Evolutionary conservation across 164 flowering plant species (phyloP), one percentile per base, ranked within the genome.

Genomic region (Magnolia sinica): DNA sequence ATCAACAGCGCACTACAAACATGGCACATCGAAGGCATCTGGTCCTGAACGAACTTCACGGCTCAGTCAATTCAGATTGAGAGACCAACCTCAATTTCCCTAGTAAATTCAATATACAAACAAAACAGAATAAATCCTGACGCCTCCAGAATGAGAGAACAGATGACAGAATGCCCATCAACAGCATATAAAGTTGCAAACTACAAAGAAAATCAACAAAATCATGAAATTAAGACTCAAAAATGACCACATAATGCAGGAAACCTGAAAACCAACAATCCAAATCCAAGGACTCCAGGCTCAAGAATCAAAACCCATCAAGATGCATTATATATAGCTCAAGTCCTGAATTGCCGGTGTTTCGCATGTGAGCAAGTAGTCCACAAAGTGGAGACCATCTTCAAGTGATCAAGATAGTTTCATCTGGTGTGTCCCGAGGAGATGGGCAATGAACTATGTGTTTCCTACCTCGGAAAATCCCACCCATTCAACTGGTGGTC

Each of bases 1-100:
- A 64, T 23, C 73, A 78, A 68, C 13, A 76, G 84, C 20, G 69
- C 76, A 71, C 85, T 85, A 75, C 86, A 85, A 52, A 69, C 29
- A 64, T 84, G 83, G 50, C 88, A 86, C 86, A 80, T 87, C 58
- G 79, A 81, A 82, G 77, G 72, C 87, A 86, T 86, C 77, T 67
- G 76, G 76, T 24, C 52, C 76, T 31, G 31, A 73, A 29, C 63
- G 65, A 27, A 18, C 75, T 22, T 6, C 66, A 27, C n/a, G 50
- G 73, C 27, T 66, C 24, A 20, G 29, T 7, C 50, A n/a, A 75
- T 8, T 64, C 59, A 10, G 49, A 50, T 27, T 7, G 16, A 72
- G 72, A 61, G 67, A 29, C 52, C 55, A 23, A 65, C 18, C 64
- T 67, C 19, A 22, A 61, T 24, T 52, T 20, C 64, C 83, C 85